Base-by-base conservation (phyloP, 2,329 filamentous ascomycete genomes). In the Tricladium varicosporioides region DNA sequence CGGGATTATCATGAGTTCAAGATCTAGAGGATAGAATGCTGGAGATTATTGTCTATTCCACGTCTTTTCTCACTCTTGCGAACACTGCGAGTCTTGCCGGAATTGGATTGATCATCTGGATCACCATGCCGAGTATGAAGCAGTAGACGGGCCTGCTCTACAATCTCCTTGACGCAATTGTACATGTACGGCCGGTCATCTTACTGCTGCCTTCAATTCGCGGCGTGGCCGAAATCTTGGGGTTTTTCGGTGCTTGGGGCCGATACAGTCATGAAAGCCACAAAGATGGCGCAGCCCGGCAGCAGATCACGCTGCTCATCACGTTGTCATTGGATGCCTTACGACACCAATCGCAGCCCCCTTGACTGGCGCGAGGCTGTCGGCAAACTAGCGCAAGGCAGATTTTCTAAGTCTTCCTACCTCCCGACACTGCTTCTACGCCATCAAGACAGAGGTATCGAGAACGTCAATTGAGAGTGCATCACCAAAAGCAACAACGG, bases 261-360 rank as follows among this genome's bases (percentile, higher is more conserved):
- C 22, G 46, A 48, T 51, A 55, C 59, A 59, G 62, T 64, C 56
- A 64, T 16, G 49, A 53, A 54, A 62, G 56, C 60, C 58, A 60
- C 60, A 59, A 44, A 33, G 59, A 27, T 56, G 60, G 60, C 62
- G 53, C 49, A 60, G 61, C 49, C 11, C 10, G 10, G 10, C n/a
- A n/a, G 2, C 11, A 46, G 56, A 53, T 61, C 59, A 63, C 52
- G 59, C 59, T 60, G 51, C 18, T 13, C 11, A 19, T 44, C n/a
- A 9, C 14, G 40, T 4, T 11, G 14, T 51, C 22, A 64, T 65
- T 62, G 61, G 63, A 14, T 58, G 61, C 60, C 61, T 62, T 65
- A 65, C 63, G 63, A 63, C 36, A 44, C 49, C 42, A 51, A 13
- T 36, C n/a, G 22, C 22, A 3, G 7, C 3, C 22, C 22, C 22